Evolutionary conservation across 768 basidiomycete species (phyloP).

Genomic region (Boletus rubroflammeus): DNA sequence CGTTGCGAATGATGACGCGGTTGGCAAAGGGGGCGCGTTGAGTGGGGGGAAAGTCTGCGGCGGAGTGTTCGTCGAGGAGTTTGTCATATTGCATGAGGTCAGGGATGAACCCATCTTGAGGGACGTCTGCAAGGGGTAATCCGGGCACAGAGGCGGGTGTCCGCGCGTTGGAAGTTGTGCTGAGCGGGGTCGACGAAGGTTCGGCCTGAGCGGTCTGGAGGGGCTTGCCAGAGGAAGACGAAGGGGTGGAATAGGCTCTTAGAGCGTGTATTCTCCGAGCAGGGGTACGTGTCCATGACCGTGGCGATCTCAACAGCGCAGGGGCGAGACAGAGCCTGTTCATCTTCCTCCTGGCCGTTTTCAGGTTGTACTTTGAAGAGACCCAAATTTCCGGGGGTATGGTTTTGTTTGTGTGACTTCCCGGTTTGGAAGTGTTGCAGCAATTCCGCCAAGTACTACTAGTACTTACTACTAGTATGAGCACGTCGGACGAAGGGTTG

Average conservation of each 20-base stretch:
- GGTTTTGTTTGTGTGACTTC: slow-evolving; percentile 18
- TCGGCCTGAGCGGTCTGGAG: slow-evolving; percentile 1
- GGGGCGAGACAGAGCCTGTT: slow-evolving; percentile 21
- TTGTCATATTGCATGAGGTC: slow-evolving; percentile 62
- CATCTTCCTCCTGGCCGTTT: slow-evolving; percentile 15
- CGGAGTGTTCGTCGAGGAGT: slow-evolving; percentile 58
- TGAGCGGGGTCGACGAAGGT: slow-evolving; percentile 1
- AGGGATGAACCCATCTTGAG: slow-evolving; percentile 40
- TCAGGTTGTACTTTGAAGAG: neutral
- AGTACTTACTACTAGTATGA: too few species aligned
- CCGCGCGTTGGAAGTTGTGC: neutral
- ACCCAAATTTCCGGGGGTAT: slow-evolving; percentile 14
- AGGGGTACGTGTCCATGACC: slow-evolving; percentile 2
- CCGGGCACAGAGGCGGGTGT: slow-evolving; percentile 10
- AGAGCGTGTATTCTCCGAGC: neutral
- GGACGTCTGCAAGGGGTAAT: slow-evolving; percentile 17
- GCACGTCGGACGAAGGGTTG: slow-evolving; percentile 20
- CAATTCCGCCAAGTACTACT: neutral
- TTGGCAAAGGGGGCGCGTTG: slow-evolving; percentile 53
- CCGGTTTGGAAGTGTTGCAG: slow-evolving; percentile 13
- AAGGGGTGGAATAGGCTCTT: slow-evolving; percentile 18
- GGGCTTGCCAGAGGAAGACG: slow-evolving; percentile 7
- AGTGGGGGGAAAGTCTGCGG: slow-evolving; percentile 50
- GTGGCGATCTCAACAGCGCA: slow-evolving; percentile 10
- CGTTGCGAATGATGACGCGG: slow-evolving; percentile 65